Conservation (phyloP, 345 rosid species). For the Anacardium occidentale region DNA sequence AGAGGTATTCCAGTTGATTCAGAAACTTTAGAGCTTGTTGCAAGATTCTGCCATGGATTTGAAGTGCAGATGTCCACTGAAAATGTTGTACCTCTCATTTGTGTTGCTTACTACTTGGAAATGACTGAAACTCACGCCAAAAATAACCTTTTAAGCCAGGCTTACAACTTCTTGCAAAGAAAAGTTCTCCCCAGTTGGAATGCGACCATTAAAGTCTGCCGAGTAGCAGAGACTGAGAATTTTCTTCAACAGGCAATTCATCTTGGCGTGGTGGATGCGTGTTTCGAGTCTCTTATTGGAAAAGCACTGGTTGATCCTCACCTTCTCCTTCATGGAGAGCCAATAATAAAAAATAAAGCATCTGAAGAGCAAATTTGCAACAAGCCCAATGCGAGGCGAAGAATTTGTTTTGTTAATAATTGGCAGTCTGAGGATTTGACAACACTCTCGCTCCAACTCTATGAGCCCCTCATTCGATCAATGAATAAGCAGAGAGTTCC, state of each 20-base stretch:
- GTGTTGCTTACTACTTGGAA: slow-evolving; percentile 53
- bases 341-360: slow-evolving; percentile 24
- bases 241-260: slow-evolving; percentile 39
- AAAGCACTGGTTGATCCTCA: slow-evolving; percentile 57
- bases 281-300: slow-evolving; percentile 53
- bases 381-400: slow-evolving; percentile 66
- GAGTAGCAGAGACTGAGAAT: slow-evolving; percentile 30
- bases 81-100: slow-evolving; percentile 56
- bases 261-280: slow-evolving; percentile 53
- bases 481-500: slow-evolving; percentile 43
- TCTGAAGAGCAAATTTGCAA: slow-evolving; percentile 22
- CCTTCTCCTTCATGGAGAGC: slow-evolving; percentile 66
- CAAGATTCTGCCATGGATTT: slow-evolving; percentile 64
- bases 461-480: slow-evolving; percentile 39
- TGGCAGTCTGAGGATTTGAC: slow-evolving; percentile 62
- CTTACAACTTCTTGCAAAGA: slow-evolving; percentile 45
- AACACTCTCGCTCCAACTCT: slow-evolving; percentile 53
- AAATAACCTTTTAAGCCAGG: slow-evolving; percentile 53
- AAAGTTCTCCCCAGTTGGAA: slow-evolving; percentile 74
- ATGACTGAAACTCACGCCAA: slow-evolving; percentile 67
- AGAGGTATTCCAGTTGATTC: slow-evolving; percentile 53
- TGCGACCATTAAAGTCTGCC: slow-evolving; percentile 62
- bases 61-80: slow-evolving; percentile 47
- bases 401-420: slow-evolving; percentile 45
- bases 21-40: slow-evolving; percentile 57